A percentile compares a stretch with the other conserved stretches of the same genome.
Conservation (phyloP, 768 basidiomycete species). For the Antrodiella citrinella region DNA sequence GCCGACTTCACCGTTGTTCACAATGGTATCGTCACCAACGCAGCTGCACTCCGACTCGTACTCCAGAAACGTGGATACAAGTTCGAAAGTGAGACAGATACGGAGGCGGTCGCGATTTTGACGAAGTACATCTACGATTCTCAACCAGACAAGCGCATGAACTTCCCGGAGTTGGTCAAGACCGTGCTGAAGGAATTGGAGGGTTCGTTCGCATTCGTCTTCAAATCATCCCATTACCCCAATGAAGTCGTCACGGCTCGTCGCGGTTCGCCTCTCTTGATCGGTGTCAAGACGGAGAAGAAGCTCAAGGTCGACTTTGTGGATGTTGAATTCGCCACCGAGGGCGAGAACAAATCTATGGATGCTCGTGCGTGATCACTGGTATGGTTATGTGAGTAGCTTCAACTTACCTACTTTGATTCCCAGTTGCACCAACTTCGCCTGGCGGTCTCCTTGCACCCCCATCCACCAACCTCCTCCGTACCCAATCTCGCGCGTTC, state of each 20-base stretch:
- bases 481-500: conserved; percentile 95
- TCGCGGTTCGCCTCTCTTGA: conserved; percentile 90
- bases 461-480: conserved; percentile 65
- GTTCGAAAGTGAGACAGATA: conserved; percentile 95
- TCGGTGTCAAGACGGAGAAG: conserved; percentile 99
- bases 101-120: conserved; percentile 94
- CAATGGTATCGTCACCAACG: conserved; percentile 99
- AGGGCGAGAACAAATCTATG: conserved; percentile 38
- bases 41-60: conserved; percentile 78
- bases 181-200: conserved; percentile 95
- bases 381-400: neutral
- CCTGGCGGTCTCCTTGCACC: conserved; percentile 63
- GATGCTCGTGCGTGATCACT: conserved; percentile 37
- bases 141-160: conserved; percentile 74
- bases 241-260: conserved; percentile 94
- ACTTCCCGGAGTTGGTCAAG: conserved; percentile 91
- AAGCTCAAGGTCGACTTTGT: conserved; percentile 99
- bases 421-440: conserved; percentile 33
- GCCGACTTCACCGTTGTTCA: conserved; percentile 92
- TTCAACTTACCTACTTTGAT: neutral
- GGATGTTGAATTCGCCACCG: conserved; percentile 89
- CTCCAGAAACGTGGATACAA: conserved; percentile 93
- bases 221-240: conserved; percentile 95
- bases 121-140: conserved; percentile 95
- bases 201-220: conserved; percentile 98